Evolutionary conservation across 768 basidiomycete genomes (phyloP).

Genomic region (Suillus fuscotomentosus): DNA sequence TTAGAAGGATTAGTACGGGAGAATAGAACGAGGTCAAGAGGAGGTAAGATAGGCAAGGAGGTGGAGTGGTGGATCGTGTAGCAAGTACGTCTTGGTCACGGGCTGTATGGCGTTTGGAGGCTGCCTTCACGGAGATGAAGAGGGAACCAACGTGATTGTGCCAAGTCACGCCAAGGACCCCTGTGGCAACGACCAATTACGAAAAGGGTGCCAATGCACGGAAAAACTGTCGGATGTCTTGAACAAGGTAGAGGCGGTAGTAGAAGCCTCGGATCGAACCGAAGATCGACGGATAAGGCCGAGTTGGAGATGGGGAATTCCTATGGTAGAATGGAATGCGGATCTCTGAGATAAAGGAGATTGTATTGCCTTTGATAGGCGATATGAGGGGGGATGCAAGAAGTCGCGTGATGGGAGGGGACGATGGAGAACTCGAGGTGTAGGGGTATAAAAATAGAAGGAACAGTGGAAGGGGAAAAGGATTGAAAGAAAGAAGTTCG

Average conservation of each 20-base stretch:
- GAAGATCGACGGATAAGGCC: neutral
- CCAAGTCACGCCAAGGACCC: neutral
- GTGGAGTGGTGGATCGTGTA: neutral
- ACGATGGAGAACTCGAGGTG: neutral
- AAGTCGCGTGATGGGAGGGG: neutral
- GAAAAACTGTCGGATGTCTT: no score
- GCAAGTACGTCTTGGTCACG: neutral
- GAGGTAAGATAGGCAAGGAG: neutral
- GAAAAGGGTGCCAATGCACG: neutral
- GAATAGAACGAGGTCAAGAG: neutral
- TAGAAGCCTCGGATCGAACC: neutral
- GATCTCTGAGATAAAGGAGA: neutral
- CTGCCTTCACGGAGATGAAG: neutral
- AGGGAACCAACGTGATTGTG: neutral
- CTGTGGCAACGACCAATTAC: neutral
- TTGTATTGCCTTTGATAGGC: neutral
- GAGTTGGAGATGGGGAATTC: neutral
- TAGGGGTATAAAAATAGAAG: neutral
- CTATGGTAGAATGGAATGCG: neutral
- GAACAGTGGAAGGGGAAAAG: conserved; percentile 1
- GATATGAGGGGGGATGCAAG: neutral
- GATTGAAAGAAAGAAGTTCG: conserved; percentile 11
- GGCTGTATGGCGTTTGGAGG: neutral
- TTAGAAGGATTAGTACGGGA: neutral
- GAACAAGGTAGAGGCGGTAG: no score